Base-by-base conservation (phyloP, 75 land plant species). In the Chamaecyparis obtusa region DNA sequence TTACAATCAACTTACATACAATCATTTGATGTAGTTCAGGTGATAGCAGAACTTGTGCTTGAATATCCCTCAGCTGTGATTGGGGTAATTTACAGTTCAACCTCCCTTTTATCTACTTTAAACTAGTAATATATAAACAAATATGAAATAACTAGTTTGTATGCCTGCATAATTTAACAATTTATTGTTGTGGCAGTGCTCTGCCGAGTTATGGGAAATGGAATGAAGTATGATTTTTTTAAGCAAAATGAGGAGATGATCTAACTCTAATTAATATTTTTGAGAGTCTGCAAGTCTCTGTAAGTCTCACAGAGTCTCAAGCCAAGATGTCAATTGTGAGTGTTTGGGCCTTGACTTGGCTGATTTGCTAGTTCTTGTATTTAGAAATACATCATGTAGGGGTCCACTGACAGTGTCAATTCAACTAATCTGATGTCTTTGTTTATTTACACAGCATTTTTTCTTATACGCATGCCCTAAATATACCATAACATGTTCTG, bases 21-120 rank as follows among this genome's bases (percentile, higher is more conserved):
- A 80, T 80, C 32, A 44, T 11, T 80, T n/a, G 44, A 80, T 44
- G 37, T 75, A 84, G 14, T 88, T 54, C 92, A 96, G 98, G 96
- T 94, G 54, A 88, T 95, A 30, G 77, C 83, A 51, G 71, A 57
- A 51, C 89, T 96, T 33, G 89, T 92, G 24, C 88, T 85, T 17
- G 93, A 95, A n/a, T 87, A 94, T 88, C 97, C 98, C 54, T 88
- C 94, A 67, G 87, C 87, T 46, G 71, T 87, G 13, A 89, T 96
- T 27, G 98, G 98, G 69, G 98, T 96, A 91, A 87, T 84, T 64
- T 44, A 77, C 11, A 2, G 30, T 44, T 24, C 51, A 80, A 80
- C 14, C n/a, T 80, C 51, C 79, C 83, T 80, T 80, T 80, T 80
- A 48, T 80, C 13, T 80, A 44, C 21, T 44, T 43, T 27, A 17